These are phyloP conservation scores for Boletus pseudopeckii DNA, from an alignment of 768 basidiomycete genomes.

Conservation along the genomic window DNA sequence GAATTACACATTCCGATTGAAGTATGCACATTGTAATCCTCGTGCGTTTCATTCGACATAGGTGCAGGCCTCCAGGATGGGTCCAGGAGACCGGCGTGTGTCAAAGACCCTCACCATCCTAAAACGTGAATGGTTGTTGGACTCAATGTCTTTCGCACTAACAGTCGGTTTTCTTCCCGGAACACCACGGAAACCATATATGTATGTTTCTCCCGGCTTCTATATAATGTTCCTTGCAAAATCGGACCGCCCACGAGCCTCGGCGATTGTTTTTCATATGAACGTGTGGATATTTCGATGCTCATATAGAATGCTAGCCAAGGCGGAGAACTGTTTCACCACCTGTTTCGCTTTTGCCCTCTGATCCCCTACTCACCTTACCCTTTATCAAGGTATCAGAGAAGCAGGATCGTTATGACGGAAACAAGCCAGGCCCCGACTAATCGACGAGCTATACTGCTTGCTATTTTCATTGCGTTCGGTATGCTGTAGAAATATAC, in stretches of 20 bases:
- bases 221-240: neutral
- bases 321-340: neutral
- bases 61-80: no score
- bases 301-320: neutral
- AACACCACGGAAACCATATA: neutral
- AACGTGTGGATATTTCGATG: neutral
- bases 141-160: neutral
- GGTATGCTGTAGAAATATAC: constrained; percentile 2
- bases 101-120: neutral
- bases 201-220: neutral
- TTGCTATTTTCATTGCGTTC: constrained; percentile 16
- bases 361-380: neutral
- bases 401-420: neutral
- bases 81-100: neutral
- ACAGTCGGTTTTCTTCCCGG: neutral
- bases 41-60: neutral
- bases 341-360: neutral
- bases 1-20: neutral
- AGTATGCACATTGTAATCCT: neutral
- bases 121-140: neutral
- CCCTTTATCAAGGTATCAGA: neutral
- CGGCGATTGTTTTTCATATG: constrained; percentile 1
- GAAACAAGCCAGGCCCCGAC: constrained; percentile 4
- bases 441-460: constrained; percentile 9
- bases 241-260: neutral